phyloP scores from a whole-genome alignment of 306 rosid species.

The Hippophae tibetana region DNA sequence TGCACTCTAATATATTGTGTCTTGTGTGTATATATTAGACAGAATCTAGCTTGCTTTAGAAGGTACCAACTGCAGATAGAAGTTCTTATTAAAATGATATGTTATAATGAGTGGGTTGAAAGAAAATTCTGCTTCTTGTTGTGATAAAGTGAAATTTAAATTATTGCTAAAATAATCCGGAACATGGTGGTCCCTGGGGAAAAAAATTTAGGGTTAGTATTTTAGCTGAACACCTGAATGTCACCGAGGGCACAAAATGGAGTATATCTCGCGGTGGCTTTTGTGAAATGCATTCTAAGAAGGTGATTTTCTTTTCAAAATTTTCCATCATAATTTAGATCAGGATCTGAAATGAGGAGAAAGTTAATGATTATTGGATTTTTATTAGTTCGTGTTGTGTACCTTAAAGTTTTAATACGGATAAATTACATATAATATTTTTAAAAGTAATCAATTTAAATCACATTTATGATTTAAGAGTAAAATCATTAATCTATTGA shows the following conservation, averaged over 20 bases:
- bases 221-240: conserved; percentile 17
- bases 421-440: background rate
- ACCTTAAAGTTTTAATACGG: background rate
- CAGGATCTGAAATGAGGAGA: background rate
- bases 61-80: too few species aligned
- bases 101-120: background rate
- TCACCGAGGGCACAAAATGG: conserved; percentile 54
- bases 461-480: too few species aligned
- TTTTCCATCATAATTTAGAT: background rate
- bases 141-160: background rate
- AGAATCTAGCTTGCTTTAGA: too few species aligned
- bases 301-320: conserved; percentile 36
- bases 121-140: background rate
- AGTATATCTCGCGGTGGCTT: conserved; percentile 64
- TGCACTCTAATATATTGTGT: conserved; percentile 4
- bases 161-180: background rate
- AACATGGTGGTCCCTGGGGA: background rate
- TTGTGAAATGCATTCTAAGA: conserved; percentile 91
- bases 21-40: too few species aligned
- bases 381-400: background rate
- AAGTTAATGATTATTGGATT: background rate
- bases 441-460: too few species aligned
- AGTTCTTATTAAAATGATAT: background rate
- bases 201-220: background rate
- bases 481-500: too few species aligned